These are phyloP conservation scores for Conidiobolus incongruus DNA, from an alignment of 371 early-diverging fungal genomes.

Conservation along the genomic window DNA sequence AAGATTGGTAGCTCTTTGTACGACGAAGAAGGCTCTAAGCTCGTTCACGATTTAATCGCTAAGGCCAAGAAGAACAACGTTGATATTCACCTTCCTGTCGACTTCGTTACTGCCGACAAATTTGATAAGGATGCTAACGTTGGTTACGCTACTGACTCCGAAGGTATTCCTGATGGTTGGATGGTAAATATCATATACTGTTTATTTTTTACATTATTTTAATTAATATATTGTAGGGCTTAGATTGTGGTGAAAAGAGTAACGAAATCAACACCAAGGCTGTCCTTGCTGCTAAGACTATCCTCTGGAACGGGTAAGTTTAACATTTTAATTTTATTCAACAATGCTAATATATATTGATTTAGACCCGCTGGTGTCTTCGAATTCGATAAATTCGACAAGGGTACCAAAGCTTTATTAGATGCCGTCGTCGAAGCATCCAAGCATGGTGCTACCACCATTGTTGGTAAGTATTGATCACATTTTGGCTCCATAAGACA, in stretches of 20 bases:
- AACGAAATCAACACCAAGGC: slow-evolving; percentile 44
- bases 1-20: slow-evolving; percentile 88
- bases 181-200: slow-evolving; percentile 10
- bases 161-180: slow-evolving; percentile 82
- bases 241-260: slow-evolving; percentile 84
- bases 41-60: slow-evolving; percentile 59
- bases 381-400: slow-evolving; percentile 84
- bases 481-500: neutral
- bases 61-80: slow-evolving; percentile 76
- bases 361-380: slow-evolving; percentile 83
- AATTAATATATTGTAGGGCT: slow-evolving; percentile 23
- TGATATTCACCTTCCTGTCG: slow-evolving; percentile 70
- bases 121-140: slow-evolving; percentile 61
- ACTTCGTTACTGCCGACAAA: slow-evolving; percentile 74
- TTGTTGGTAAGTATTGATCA: slow-evolving; percentile 15
- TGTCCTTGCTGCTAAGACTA: slow-evolving; percentile 62
- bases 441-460: slow-evolving; percentile 39
- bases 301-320: slow-evolving; percentile 89
- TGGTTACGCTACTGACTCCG: slow-evolving; percentile 61
- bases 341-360: neutral
- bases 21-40: slow-evolving; percentile 70
- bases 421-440: slow-evolving; percentile 75
- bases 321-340: neutral
- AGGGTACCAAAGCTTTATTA: slow-evolving; percentile 68
- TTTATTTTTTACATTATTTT: too few species aligned